Conservation (phyloP, 2,329 filamentous ascomycete genomes). For the Talaromyces sp. region DNA sequence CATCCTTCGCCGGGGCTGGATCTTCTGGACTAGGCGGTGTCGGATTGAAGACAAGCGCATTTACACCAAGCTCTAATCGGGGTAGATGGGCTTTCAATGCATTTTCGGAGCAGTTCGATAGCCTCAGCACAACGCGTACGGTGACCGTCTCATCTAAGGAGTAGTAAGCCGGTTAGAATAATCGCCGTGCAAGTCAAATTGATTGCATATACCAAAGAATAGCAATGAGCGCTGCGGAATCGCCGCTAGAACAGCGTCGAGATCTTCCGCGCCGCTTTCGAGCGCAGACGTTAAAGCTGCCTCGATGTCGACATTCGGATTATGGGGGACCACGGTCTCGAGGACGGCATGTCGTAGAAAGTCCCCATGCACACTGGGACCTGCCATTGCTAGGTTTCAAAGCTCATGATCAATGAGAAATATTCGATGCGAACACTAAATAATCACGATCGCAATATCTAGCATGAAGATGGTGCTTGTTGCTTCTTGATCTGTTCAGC, state of each 20-base stretch:
- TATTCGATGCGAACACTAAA: neutral
- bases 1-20: slow-evolving; percentile 34
- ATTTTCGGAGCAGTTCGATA: slow-evolving; percentile 49
- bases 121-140: slow-evolving; percentile 50
- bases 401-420: slow-evolving; percentile 23
- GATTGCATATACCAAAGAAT: slow-evolving; percentile 46
- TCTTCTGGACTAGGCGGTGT: slow-evolving; percentile 42
- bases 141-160: slow-evolving; percentile 51
- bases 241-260: slow-evolving; percentile 45
- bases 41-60: slow-evolving; percentile 46
- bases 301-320: slow-evolving; percentile 38
- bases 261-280: slow-evolving; percentile 43
- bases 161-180: slow-evolving; percentile 46
- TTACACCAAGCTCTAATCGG: slow-evolving; percentile 49
- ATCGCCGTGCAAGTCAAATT: neutral
- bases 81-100: slow-evolving; percentile 48
- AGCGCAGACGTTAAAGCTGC: slow-evolving; percentile 43
- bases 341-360: slow-evolving; percentile 43
- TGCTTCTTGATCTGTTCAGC: neutral
- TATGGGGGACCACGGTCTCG: slow-evolving; percentile 44
- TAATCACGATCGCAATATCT: too few species aligned
- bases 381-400: slow-evolving; percentile 27
- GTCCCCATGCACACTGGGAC: slow-evolving; percentile 36
- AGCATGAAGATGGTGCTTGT: neutral
- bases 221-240: slow-evolving; percentile 51